Evolutionary conservation across 1,284 basidiomycete genomes (phyloP), one percentile per base, ranked within the genome.

Genomic region (Bondarzewia mesenterica): DNA sequence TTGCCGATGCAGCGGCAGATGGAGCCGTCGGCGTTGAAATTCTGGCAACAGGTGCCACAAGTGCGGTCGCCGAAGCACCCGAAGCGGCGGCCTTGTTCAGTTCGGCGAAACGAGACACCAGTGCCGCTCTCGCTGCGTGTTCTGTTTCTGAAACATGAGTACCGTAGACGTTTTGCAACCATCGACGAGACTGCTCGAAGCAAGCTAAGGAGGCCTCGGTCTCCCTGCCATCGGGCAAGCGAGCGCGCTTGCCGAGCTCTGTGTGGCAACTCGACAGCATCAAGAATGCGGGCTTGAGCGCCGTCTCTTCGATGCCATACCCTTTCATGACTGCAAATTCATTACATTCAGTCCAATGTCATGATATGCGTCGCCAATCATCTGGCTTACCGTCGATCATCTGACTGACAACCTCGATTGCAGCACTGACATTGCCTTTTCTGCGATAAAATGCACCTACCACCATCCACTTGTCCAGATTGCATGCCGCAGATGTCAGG

Each of bases 101-200:
- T 21, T 29, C 3, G 16, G 29, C 29, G 5, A 32, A n/a, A n/a
- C 29, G 29, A 32, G 29, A n/a, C n/a, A 32, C n/a, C 12, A 32
- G 29, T n/a, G 29, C 29, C 29, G 29, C 29, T 12, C 29, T 10
- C 3, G 29, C 29, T 10, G 5, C 5, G n/a, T 32, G 29, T n/a
- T 32, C 29, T 32, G 29, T 20, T 26, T 54, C 52, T n/a, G 46
- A 32, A 27, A 48, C 40, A 12, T 26, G 37, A 14, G 53, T 44
- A 4, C 76, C 76, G 50, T 78, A 79, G 10, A 78, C 72, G 46
- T 69, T 72, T 42, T 73, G 74, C n/a, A 81, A 58, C 61, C 70
- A 76, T 46, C 60, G 63, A 46, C 68, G 63, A 10, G 75, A 67
- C 44, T 68, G 67, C 22, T 59, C 57, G 45, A 67, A 59, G 53